Evolutionary conservation across 192 early-diverging fungal genomes (phyloP), one percentile per base, ranked within the genome.

Genomic region (Linnemannia hyalina): DNA sequence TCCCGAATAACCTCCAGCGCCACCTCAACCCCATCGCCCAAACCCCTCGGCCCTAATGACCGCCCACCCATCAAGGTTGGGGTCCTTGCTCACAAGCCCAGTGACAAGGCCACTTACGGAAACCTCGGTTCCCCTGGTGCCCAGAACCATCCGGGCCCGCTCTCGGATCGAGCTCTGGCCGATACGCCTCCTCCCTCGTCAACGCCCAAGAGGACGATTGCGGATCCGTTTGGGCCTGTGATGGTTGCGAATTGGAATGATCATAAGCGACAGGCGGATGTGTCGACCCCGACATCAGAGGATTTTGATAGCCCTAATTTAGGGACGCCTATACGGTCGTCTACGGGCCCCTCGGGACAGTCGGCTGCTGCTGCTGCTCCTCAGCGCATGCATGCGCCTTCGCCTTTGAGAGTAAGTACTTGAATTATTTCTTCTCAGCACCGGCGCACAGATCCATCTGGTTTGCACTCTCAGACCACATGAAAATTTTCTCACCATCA

Each of bases 211-310:
- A 72, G 32, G 52, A 73, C 71, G 0, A 63, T 80, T 42, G 70
- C 55, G 0, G 70, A 73, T 63, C 70, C 70, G 6, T 73, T 80
- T 23, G 78, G 78, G 3, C 78, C 78, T 6, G 70, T 80, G 54
- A 73, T 47, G 38, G 78, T 80, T 55, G 18, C 78, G 18, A 80
- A 80, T 29, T 80, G 73, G 73, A 70, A 81, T 26, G 80, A 75
- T 54, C 63, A 47, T 47, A 70, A 57, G 22, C 46, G 68, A 10
- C 41, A 41, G 11, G 18, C 26, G 5, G 49, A 74, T n/a, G 63
- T 38, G 0, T 75, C 74, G 10, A 81, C 73, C 23, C 73, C 74
- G 4, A 69, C 73, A 1, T 71, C 78, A 8, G 78, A 80, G 44
- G 78, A 80, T 38, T 80, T 80, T 44, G 78, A 80, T 40, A 65